These are phyloP conservation scores for Colletotrichum chlorophyti DNA, from an alignment of 2,329 filamentous ascomycete genomes.

Conservation along the genomic window DNA sequence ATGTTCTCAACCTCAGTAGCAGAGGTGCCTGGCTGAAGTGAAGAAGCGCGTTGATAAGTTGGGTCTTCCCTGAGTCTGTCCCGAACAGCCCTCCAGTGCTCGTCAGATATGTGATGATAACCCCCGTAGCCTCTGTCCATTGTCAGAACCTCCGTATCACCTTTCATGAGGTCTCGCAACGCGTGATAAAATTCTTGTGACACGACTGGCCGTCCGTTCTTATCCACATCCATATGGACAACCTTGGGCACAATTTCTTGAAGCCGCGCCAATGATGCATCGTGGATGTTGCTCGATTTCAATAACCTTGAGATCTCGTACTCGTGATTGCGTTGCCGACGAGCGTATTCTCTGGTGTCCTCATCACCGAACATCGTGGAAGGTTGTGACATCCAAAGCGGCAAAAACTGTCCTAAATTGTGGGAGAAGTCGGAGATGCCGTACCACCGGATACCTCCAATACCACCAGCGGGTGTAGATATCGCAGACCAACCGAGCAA, in stretches of 20 bases:
- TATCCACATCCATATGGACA: slow-evolving; percentile 60
- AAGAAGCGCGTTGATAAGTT: slow-evolving; percentile 38
- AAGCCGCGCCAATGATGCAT: slow-evolving; percentile 49
- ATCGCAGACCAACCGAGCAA: slow-evolving; percentile 4
- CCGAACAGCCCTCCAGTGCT: slow-evolving; percentile 55
- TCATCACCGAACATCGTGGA: slow-evolving; percentile 18
- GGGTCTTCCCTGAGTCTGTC: slow-evolving; percentile 46
- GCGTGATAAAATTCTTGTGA: slow-evolving; percentile 71
- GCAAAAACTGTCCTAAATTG: slow-evolving; percentile 38
- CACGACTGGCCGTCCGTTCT: slow-evolving; percentile 60
- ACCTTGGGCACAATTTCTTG: slow-evolving; percentile 59
- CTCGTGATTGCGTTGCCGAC: slow-evolving; percentile 34
- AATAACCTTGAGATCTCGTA: slow-evolving; percentile 39
- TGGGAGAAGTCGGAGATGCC: slow-evolving; percentile 31
- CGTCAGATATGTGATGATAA: slow-evolving; percentile 49
- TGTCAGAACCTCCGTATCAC: slow-evolving; percentile 54
- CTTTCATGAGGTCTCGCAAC: slow-evolving; percentile 59
- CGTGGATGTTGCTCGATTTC: slow-evolving; percentile 41
- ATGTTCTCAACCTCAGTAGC: slow-evolving; percentile 35
- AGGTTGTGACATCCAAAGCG: slow-evolving; percentile 29
- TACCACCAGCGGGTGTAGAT: background rate
- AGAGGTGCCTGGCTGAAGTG: slow-evolving; percentile 23
- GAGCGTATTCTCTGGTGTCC: slow-evolving; percentile 14
- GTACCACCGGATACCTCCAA: slow-evolving; percentile 32
- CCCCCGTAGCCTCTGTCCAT: slow-evolving; percentile 47